phyloP scores from a whole-genome alignment of 805 yeast genomes.

The Candida tallmaniae region DNA sequence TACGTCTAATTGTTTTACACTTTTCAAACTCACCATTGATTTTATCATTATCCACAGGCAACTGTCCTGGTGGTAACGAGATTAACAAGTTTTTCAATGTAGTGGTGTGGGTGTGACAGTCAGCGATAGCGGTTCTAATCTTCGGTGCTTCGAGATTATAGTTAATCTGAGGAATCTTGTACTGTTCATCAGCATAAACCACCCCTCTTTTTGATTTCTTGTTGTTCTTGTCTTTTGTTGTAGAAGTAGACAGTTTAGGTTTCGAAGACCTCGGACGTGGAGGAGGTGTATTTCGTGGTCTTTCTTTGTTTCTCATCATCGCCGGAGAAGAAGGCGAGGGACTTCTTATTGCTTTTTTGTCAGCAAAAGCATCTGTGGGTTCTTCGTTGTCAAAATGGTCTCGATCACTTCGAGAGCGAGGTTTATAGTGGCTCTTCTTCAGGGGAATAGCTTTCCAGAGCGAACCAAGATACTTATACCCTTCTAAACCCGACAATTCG shows the following conservation, averaged over 20 bases:
- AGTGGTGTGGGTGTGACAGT: slow-evolving; percentile 70
- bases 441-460: slow-evolving; percentile 45
- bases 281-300: slow-evolving; percentile 14
- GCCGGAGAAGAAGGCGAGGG: slow-evolving; percentile 14
- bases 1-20: slow-evolving; percentile 72
- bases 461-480: slow-evolving; percentile 44
- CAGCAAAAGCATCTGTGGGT: slow-evolving; percentile 9
- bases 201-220: slow-evolving; percentile 13
- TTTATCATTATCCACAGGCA: slow-evolving; percentile 59
- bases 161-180: slow-evolving; percentile 63
- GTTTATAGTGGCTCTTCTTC: slow-evolving; percentile 10
- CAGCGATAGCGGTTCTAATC: slow-evolving; percentile 64
- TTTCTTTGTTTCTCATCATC: neutral
- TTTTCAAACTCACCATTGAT: slow-evolving; percentile 66
- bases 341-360: slow-evolving; percentile 7
- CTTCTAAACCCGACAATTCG: slow-evolving; percentile 47
- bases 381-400: slow-evolving; percentile 1
- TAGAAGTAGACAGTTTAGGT: slow-evolving; percentile 15
- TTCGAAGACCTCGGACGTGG: slow-evolving; percentile 22
- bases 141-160: slow-evolving; percentile 68
- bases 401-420: slow-evolving; percentile 2
- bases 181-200: slow-evolving; percentile 44
- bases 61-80: slow-evolving; percentile 40
- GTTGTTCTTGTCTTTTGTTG: slow-evolving; percentile 14
- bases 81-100: slow-evolving; percentile 51